Percentiles rank a stretch among this genome's conserved stretches.
These are phyloP conservation scores for Heliamphora pulchella DNA, from an alignment of 179 eudicot species.

Conservation along the genomic window DNA sequence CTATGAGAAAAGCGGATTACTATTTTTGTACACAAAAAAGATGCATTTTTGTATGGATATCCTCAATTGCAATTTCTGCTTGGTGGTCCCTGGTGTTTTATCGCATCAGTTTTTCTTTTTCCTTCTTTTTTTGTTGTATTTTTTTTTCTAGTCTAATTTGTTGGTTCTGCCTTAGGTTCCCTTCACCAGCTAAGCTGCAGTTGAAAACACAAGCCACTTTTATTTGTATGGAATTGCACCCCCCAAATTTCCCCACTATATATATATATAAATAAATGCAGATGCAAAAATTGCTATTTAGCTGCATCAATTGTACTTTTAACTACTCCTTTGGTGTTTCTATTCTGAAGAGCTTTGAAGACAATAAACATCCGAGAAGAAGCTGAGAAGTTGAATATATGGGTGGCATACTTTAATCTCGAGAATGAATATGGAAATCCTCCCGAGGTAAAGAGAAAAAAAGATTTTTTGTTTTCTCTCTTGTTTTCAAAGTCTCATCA, in stretches of 20 bases:
- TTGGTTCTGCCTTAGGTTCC: background rate
- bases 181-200: background rate
- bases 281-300: background rate
- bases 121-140: background rate
- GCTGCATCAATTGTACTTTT: background rate
- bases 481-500: background rate
- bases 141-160: background rate
- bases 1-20: background rate
- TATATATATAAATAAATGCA: background rate
- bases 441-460: constrained; percentile 48
- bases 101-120: background rate
- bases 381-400: constrained; percentile 79
- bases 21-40: background rate
- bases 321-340: constrained; percentile 1
- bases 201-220: background rate
- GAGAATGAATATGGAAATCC: constrained; percentile 86
- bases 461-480: background rate
- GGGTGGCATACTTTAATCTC: constrained; percentile 86
- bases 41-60: background rate
- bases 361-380: constrained; percentile 73
- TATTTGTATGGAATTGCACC: background rate
- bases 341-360: constrained; percentile 65
- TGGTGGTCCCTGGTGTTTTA: background rate
- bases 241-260: no score
- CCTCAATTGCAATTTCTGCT: background rate